Base-by-base conservation (phyloP, 225 moss, liverwort and hornwort species). In the Sphagnum contortum region DNA sequence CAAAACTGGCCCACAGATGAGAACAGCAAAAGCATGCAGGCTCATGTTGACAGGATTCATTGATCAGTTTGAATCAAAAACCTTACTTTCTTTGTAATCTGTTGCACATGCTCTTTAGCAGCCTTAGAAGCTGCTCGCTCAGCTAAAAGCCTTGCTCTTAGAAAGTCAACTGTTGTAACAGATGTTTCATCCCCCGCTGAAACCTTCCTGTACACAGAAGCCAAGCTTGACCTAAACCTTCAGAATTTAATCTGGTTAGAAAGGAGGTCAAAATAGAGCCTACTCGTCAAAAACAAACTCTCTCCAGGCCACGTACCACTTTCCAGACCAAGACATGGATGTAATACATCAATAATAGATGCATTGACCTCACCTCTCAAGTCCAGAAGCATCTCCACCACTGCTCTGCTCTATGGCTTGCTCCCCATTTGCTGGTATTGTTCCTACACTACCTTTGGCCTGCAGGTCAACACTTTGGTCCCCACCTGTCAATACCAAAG, bases 41-140 rank as follows among this genome's bases (percentile, higher is more conserved):
- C 50, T 65, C 46, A 60, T 4, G 46, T 29, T 6, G 7, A 57
- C 44, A 3, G 44, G 55, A 2, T 62, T 55, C 12, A 3, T 45
- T 14, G 8, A 7, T 48, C 5, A 63, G 49, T 12, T 2, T 48
- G 45, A 47, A 49, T 47, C 3, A 47, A 50, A 4, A 77, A 11
- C 45, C 8, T 65, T 66, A 94, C 94, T 91, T 86, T 94, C 71
- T 81, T 77, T 3, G 77, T 79, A 4, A 94, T 77, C 55, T 82
- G 80, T 55, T 89, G 76, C 48, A 88, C 74, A 13, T 57, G 75
- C 76, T 88, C 77, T 62, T 87, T 94, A 2, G 80, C 82, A 8
- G 86, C 73, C 70, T 88, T 94, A 3, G 94, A 91, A 7, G 89
- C 83, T 55, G 89, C 72, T 11, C 94, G 87, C 79, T 94, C 94